phyloP scores from a whole-genome alignment of 2,329 filamentous ascomycete genomes.

The Aspergillus sp. region DNA sequence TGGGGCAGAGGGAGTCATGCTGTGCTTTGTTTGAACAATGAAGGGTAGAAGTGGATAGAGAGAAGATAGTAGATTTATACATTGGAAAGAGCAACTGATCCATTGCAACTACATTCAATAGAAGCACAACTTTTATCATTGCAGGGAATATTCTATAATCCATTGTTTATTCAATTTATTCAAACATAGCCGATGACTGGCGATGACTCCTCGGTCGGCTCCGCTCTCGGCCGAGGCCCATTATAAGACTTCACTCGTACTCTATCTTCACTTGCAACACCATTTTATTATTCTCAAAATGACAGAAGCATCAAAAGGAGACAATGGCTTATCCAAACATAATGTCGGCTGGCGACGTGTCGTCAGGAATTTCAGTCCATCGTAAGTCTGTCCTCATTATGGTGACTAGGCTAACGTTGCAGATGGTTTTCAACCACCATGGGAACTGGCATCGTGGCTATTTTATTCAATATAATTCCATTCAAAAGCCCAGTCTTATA shows the following conservation, averaged over 20 bases:
- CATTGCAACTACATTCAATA: no score
- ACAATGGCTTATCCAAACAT: slow-evolving; percentile 9
- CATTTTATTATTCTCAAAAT: background rate
- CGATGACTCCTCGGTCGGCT: no score
- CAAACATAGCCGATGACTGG: no score
- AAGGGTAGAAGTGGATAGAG: no score
- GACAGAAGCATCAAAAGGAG: background rate
- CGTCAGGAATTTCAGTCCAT: slow-evolving; percentile 52
- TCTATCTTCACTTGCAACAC: no score
- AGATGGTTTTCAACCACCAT: slow-evolving; percentile 60
- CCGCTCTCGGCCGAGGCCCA: background rate
- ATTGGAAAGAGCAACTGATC: no score
- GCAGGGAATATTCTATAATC: no score
- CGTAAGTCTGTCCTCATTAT: slow-evolving; percentile 34
- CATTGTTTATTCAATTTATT: no score
- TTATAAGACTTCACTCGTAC: background rate
- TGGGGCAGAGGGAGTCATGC: no score
- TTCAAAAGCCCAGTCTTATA: slow-evolving; percentile 56
- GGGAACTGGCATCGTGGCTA: slow-evolving; percentile 64
- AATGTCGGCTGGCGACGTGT: slow-evolving; percentile 32
- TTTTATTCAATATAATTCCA: slow-evolving; percentile 59
- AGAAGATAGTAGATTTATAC: no score
- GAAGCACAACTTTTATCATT: no score
- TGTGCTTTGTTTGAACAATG: no score
- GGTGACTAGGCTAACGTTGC: background rate